phyloP scores from a whole-genome alignment of 306 rosid species.

The Prinsepia uniflora region DNA sequence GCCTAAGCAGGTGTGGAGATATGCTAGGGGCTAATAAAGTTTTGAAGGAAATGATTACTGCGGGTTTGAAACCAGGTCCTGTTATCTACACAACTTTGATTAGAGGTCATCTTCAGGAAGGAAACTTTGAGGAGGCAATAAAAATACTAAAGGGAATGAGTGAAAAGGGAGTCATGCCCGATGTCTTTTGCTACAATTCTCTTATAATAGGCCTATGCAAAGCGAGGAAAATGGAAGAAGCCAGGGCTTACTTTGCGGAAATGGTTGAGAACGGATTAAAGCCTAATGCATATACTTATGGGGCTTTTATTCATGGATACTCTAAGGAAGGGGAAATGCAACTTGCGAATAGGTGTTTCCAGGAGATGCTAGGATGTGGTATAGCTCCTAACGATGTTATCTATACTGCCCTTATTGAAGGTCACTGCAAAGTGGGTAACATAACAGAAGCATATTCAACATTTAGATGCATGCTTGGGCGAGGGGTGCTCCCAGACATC shows the following conservation, averaged over 20 bases:
- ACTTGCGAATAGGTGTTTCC: slow-evolving; percentile 36
- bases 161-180: slow-evolving; percentile 33
- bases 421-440: slow-evolving; percentile 40
- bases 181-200: slow-evolving; percentile 40
- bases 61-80: slow-evolving; percentile 33
- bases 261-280: slow-evolving; percentile 37
- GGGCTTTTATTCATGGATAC: slow-evolving; percentile 37
- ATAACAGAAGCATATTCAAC: slow-evolving; percentile 32
- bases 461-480: slow-evolving; percentile 34
- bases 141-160: slow-evolving; percentile 30
- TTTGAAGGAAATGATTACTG: slow-evolving; percentile 27
- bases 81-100: slow-evolving; percentile 32
- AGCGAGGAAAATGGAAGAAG: slow-evolving; percentile 29
- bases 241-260: slow-evolving; percentile 29
- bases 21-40: slow-evolving; percentile 25
- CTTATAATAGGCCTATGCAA: slow-evolving; percentile 41
- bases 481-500: slow-evolving; percentile 33
- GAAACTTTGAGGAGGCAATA: slow-evolving; percentile 34
- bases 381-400: slow-evolving; percentile 31
- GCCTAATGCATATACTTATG: slow-evolving; percentile 47
- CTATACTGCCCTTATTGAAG: slow-evolving; percentile 35
- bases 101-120: slow-evolving; percentile 29
- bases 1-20: slow-evolving; percentile 28
- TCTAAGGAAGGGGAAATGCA: slow-evolving; percentile 32
- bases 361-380: slow-evolving; percentile 37